Conservation (phyloP, 768 basidiomycete species). For the Boletus huronensis region DNA sequence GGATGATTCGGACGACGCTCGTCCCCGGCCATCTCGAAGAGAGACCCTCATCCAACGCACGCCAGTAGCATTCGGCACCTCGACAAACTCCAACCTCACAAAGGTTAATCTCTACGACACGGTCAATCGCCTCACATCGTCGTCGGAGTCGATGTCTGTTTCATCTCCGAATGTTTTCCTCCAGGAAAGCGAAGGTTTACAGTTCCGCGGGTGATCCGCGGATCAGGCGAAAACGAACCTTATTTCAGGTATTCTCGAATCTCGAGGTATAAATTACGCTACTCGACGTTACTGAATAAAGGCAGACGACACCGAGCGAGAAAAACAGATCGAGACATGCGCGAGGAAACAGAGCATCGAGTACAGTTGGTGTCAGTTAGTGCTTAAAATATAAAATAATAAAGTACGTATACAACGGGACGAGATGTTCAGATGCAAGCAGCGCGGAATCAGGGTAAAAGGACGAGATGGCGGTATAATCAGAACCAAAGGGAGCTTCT, state of each 20-base stretch:
- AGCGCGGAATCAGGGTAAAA: constrained; percentile 3
- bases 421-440: constrained; percentile 19
- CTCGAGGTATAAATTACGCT: constrained; percentile 10
- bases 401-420: constrained; percentile 26
- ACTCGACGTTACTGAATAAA: constrained; percentile 6
- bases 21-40: background rate
- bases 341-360: constrained; percentile 6
- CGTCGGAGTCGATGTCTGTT: constrained; percentile 24
- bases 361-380: constrained; percentile 24
- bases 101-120: background rate
- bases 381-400: constrained; percentile 34
- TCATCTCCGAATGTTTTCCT: constrained; percentile 26
- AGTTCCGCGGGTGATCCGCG: constrained; percentile 27
- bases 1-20: background rate
- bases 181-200: constrained; percentile 16
- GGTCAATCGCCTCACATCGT: background rate
- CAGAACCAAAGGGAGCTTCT: background rate
- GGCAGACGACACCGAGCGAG: constrained; percentile 3
- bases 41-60: background rate
- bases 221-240: constrained; percentile 14
- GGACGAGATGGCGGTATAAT: constrained; percentile 8
- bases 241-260: constrained; percentile 4
- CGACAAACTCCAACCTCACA: background rate
- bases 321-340: constrained; percentile 5
- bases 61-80: background rate